Evolutionary conservation across 805 yeast species (phyloP), one percentile per base, ranked within the genome.

Genomic region (Saitoella complicata): DNA sequence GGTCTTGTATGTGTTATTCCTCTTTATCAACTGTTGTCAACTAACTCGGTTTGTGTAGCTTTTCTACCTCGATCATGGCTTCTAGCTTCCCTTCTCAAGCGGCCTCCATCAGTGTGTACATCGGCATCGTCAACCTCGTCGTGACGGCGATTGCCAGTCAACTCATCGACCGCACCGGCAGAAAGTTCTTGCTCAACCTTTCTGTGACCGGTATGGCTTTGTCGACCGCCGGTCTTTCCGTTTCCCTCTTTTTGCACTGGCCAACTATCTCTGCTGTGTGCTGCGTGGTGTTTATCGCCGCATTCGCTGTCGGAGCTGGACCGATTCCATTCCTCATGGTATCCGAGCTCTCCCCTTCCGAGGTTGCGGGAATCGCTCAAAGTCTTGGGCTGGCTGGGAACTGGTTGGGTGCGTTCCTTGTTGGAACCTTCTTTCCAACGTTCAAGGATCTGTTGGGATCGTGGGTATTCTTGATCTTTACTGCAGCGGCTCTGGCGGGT

Each of bases 301-400:
- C 85, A 31, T 91, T 88, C 66, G 97, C 96, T 0, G 65, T 81
- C 33, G 98, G 98, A 0, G 60, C 86, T 49, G 98, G 98, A 0
- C 98, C 98, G 5, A 86, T 91, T 45, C 98, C 98, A 38, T 88
- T 91, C 63, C 64, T 88, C 52, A 63, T 87, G 43, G 78, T 88
- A 7, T 75, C 94, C 5, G 97, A 91, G 58, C 77, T 88, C n/a
- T 80, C 94, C 0, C 93, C 86, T 48, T 64, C 71, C 1, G 75
- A 76, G 47, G 88, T 88, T 1, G 77, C 76, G 46, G 87, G 87
- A 2, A 68, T 76, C 39, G 96, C 97, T 0, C 98, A 91, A 62
- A 79, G 94, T 58, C 80, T 83, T 68, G 97, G 95, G 8, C 85
- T 91, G 0, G 74, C 84, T 9, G 74, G 83, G 65, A 91, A 88